phyloP scores from a whole-genome alignment of 345 rosid species.

The Heritiera fomes region DNA sequence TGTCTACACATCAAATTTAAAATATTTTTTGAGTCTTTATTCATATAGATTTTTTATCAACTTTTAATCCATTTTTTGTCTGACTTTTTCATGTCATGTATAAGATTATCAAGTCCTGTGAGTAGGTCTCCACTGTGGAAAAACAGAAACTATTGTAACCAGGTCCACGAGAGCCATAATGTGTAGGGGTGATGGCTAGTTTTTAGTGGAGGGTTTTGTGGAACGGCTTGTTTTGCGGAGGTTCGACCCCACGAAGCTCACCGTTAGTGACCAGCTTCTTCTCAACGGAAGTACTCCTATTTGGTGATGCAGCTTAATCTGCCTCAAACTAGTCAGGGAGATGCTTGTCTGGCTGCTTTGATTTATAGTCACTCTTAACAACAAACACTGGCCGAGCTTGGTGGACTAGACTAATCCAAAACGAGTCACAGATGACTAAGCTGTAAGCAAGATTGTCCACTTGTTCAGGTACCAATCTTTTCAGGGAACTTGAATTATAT shows the following conservation, averaged over 20 bases:
- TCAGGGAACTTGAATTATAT: too few relatives aligned
- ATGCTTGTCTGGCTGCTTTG: constrained; percentile 8
- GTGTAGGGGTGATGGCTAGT: neutral
- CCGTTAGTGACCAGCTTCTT: constrained; percentile 27
- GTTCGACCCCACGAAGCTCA: constrained; percentile 16
- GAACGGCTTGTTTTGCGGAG: neutral
- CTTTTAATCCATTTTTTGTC: too few relatives aligned
- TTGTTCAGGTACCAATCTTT: constrained; percentile 8
- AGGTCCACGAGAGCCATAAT: constrained; percentile 16
- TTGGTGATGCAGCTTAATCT: constrained; percentile 27
- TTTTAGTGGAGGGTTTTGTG: neutral
- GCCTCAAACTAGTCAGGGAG: neutral
- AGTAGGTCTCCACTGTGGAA: neutral
- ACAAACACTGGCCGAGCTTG: constrained; percentile 14
- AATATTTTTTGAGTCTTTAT: too few relatives aligned
- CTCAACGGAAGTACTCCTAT: constrained; percentile 27
- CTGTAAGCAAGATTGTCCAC: neutral
- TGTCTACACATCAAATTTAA: too few relatives aligned
- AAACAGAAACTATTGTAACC: neutral
- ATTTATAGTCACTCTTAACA: constrained; percentile 20
- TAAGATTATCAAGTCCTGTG: too few relatives aligned
- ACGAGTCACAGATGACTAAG: neutral
- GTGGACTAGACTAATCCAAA: neutral
- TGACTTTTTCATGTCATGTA: too few relatives aligned
- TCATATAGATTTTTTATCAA: too few relatives aligned